A percentile compares a stretch with the other conserved stretches of the same genome.
Conservation (phyloP, 345 rosid genomes). For the Angophora floribunda region DNA sequence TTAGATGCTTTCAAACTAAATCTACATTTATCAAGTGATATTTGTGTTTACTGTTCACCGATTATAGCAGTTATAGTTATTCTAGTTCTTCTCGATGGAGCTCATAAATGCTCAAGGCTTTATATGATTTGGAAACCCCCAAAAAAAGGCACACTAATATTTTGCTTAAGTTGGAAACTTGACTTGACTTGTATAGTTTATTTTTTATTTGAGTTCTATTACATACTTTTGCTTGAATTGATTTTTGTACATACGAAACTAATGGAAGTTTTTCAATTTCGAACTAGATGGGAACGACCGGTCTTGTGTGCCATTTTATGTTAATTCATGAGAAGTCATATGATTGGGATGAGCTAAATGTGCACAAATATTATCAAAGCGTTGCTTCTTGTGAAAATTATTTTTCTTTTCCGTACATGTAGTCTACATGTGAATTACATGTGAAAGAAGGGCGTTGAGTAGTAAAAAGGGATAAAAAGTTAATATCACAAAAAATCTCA, state of each 20-base stretch:
- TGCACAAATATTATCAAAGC: background rate
- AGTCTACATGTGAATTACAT: no score
- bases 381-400: background rate
- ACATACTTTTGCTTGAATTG: background rate
- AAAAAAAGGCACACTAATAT: no score
- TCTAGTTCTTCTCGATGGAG: background rate
- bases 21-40: background rate
- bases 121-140: no score
- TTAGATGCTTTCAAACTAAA: background rate
- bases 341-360: background rate
- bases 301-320: background rate
- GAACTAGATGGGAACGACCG: background rate
- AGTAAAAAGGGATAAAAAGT: no score
- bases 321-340: background rate
- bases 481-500: no score
- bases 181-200: background rate
- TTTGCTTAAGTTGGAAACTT: background rate
- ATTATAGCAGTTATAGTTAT: background rate
- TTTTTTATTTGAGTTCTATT: background rate
- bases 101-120: background rate
- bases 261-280: background rate
- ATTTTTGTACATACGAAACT: background rate
- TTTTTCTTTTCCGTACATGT: background rate
- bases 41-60: background rate
- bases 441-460: background rate